These are phyloP conservation scores for Globisporangium alternatum DNA, from an alignment of 352 stramenopile species.

Conservation along the genomic window DNA sequence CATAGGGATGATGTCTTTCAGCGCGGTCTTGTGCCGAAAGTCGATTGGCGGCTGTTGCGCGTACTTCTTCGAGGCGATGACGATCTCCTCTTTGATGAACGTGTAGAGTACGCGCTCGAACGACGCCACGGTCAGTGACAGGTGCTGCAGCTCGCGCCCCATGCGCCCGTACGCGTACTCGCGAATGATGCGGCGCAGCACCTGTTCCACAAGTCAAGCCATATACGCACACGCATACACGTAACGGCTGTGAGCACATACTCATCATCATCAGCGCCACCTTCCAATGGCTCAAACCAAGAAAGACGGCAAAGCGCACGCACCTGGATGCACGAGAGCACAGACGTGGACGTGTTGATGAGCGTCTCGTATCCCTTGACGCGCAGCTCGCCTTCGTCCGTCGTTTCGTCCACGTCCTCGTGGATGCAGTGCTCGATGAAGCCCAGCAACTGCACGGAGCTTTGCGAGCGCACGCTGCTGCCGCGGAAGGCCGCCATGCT, in stretches of 20 bases:
- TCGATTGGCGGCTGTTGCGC: slow-evolving; percentile 48
- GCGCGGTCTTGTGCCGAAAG: slow-evolving; percentile 74
- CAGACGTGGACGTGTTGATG: slow-evolving; percentile 59
- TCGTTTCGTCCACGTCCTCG: slow-evolving; percentile 41
- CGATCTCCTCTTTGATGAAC: slow-evolving; percentile 88
- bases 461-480: slow-evolving; percentile 59
- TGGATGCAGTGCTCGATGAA: slow-evolving; percentile 67
- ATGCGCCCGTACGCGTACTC: slow-evolving; percentile 82
- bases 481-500: slow-evolving; percentile 20
- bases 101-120: slow-evolving; percentile 85
- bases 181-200: slow-evolving; percentile 81
- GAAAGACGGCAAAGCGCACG: neutral
- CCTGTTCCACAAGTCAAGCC: slow-evolving; percentile 15
- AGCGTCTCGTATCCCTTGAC: slow-evolving; percentile 74
- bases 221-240: neutral
- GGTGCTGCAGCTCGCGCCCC: slow-evolving; percentile 79
- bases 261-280: too few species aligned
- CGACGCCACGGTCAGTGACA: slow-evolving; percentile 81
- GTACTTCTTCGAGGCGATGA: slow-evolving; percentile 74
- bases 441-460: slow-evolving; percentile 81
- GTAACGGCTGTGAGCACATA: too few species aligned
- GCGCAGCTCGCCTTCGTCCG: slow-evolving; percentile 67
- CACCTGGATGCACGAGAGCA: slow-evolving; percentile 71
- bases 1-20: slow-evolving; percentile 88
- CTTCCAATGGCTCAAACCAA: too few species aligned